Percentiles rank a stretch among this genome's conserved stretches.
Evolutionary conservation across 768 basidiomycete genomes (phyloP).

Genomic region (Suillus brevipes): DNA sequence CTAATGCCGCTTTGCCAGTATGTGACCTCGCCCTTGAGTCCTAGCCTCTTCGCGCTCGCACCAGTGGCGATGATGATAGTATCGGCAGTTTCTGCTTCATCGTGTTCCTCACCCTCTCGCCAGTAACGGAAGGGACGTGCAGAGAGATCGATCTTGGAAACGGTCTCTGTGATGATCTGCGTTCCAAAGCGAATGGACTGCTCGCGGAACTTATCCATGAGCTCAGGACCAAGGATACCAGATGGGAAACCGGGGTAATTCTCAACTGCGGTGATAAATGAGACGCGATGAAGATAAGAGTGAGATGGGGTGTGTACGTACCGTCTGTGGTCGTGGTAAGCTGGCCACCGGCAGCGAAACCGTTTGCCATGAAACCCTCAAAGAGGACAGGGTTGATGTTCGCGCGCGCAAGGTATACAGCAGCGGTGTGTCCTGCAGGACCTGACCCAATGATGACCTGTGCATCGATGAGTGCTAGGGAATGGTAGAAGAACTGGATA

Average conservation of each 20-base stretch:
- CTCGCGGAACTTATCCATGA: constrained; percentile 99
- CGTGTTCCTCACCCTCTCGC: constrained; percentile 84
- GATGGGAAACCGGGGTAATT: constrained; percentile 97
- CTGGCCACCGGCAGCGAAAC: constrained; percentile 96
- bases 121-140: constrained; percentile 96
- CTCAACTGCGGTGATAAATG: constrained; percentile 57
- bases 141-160: constrained; percentile 92
- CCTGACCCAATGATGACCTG: constrained; percentile 93
- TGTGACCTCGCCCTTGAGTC: constrained; percentile 85
- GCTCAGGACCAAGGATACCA: constrained; percentile 91
- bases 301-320: constrained; percentile 29
- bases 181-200: constrained; percentile 96
- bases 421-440: constrained; percentile 94
- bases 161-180: constrained; percentile 93
- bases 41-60: constrained; percentile 90
- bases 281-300: neutral
- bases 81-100: constrained; percentile 90
- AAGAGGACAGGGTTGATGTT: constrained; percentile 93
- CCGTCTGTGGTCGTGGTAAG: constrained; percentile 97
- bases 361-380: constrained; percentile 99
- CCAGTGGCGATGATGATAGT: constrained; percentile 96
- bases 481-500: neutral
- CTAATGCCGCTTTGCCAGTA: constrained; percentile 99
- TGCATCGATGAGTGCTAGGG: neutral
- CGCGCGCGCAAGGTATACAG: constrained; percentile 96